A percentile compares a stretch with the other conserved stretches of the same genome.
Evolutionary conservation across 192 early-diverging fungal genomes (phyloP).

Genomic region (Spizellomyces sp.): DNA sequence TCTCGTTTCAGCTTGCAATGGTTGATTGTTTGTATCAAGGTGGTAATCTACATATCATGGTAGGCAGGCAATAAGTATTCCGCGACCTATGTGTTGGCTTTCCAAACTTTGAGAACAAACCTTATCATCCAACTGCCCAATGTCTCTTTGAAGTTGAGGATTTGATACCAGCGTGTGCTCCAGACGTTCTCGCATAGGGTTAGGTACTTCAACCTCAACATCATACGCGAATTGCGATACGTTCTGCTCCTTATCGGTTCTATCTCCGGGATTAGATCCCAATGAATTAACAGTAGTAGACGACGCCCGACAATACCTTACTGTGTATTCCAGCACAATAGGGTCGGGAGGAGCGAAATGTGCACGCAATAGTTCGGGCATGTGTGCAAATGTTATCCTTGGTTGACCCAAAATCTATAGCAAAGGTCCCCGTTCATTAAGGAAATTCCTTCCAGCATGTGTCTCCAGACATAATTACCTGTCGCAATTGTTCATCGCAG

Average conservation of each 20-base stretch:
- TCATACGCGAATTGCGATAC: constrained; percentile 83
- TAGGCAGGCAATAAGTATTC: neutral
- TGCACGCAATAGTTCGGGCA: constrained; percentile 77
- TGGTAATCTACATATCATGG: constrained; percentile 21
- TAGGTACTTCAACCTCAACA: constrained; percentile 82
- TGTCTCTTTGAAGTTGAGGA: constrained; percentile 36
- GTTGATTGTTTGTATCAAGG: constrained; percentile 61
- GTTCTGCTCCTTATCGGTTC: constrained; percentile 76
- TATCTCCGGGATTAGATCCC: constrained; percentile 14
- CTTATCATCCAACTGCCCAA: constrained; percentile 49
- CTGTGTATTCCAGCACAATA: constrained; percentile 86
- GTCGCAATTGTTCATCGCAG: constrained; percentile 73
- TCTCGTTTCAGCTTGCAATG: constrained; percentile 89
- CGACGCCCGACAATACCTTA: constrained; percentile 55
- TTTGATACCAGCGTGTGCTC: constrained; percentile 31
- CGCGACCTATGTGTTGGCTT: neutral
- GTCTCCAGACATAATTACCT: constrained; percentile 47
- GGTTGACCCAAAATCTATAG: constrained; percentile 65
- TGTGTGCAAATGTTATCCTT: constrained; percentile 75
- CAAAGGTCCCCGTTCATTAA: neutral
- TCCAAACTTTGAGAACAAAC: constrained; percentile 11
- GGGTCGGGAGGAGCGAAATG: constrained; percentile 84
- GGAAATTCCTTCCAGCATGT: neutral
- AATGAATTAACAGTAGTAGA: neutral
- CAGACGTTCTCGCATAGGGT: constrained; percentile 65